phyloP scores from a whole-genome alignment of 106 monocot genomes.

The Posidonia australis region DNA sequence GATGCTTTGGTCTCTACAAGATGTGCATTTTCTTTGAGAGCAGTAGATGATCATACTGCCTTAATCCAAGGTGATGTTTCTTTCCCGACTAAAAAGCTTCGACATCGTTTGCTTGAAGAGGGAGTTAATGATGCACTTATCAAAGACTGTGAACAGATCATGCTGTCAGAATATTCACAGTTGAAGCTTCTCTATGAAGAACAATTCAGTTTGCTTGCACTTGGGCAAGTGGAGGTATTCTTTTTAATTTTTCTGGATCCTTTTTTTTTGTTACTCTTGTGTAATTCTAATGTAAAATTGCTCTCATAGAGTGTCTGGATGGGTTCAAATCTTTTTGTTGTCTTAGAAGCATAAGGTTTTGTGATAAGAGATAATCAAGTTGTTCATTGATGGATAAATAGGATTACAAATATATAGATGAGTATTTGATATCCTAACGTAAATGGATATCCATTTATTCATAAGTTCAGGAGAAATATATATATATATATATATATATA shows the following conservation, averaged over 20 bases:
- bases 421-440: too few species aligned
- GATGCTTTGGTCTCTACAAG: conserved; percentile 66
- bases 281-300: too few species aligned
- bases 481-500: too few species aligned
- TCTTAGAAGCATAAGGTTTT: too few species aligned
- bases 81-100: conserved; percentile 73
- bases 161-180: conserved; percentile 62
- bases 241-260: not conserved
- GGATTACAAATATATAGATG: too few species aligned
- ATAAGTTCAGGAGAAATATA: too few species aligned
- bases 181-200: conserved; percentile 55
- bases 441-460: too few species aligned
- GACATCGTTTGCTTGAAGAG: conserved; percentile 59
- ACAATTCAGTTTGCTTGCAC: conserved; percentile 41
- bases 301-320: too few species aligned
- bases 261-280: conserved; percentile 7
- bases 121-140: conserved; percentile 54
- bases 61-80: conserved; percentile 29
- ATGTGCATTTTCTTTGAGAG: conserved; percentile 19
- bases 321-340: too few species aligned
- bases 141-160: conserved; percentile 77
- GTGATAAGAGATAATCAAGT: too few species aligned
- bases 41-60: conserved; percentile 22
- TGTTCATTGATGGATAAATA: too few species aligned
- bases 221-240: conserved; percentile 50